These are phyloP conservation scores for Phaeosphaeria sp. DNA, from an alignment of 2,329 filamentous ascomycete species.

Conservation along the genomic window DNA sequence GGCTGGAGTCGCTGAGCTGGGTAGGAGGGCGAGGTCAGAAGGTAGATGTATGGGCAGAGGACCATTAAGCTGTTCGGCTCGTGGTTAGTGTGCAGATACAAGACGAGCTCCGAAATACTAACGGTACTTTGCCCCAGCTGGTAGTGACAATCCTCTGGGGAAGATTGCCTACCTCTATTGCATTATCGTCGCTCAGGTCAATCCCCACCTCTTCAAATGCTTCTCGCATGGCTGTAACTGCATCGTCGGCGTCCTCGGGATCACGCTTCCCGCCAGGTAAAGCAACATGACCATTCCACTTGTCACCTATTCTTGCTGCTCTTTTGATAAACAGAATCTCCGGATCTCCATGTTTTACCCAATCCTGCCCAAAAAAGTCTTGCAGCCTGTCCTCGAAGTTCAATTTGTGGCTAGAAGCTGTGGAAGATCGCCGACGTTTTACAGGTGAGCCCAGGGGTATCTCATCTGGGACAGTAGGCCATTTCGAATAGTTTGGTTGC, in stretches of 20 bases:
- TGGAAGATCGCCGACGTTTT: slow-evolving; percentile 36
- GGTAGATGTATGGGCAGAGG: slow-evolving; percentile 71
- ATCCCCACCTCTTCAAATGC: slow-evolving; percentile 71
- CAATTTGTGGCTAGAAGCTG: slow-evolving; percentile 30
- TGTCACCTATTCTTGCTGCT: slow-evolving; percentile 67
- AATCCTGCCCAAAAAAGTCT: slow-evolving; percentile 67
- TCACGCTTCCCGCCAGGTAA: slow-evolving; percentile 72
- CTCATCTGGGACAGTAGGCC: slow-evolving; percentile 48
- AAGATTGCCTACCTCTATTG: slow-evolving; percentile 64
- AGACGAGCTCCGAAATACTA: slow-evolving; percentile 33
- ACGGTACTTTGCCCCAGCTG: slow-evolving; percentile 70
- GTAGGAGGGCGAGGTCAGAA: slow-evolving; percentile 63
- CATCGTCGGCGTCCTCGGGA: slow-evolving; percentile 67
- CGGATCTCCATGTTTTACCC: slow-evolving; percentile 70
- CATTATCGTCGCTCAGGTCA: slow-evolving; percentile 59
- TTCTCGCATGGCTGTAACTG: slow-evolving; percentile 68
- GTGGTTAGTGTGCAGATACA: slow-evolving; percentile 1
- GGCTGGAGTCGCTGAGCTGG: slow-evolving; percentile 69
- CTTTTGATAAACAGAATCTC: slow-evolving; percentile 76
- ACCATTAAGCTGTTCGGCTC: slow-evolving; percentile 66
- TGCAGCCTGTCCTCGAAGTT: slow-evolving; percentile 54
- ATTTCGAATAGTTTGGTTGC: slow-evolving; percentile 63
- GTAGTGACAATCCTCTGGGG: slow-evolving; percentile 71
- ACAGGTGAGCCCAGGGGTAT: slow-evolving; percentile 23
- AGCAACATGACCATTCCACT: slow-evolving; percentile 74